These are phyloP conservation scores for Cordia subcordata DNA, from an alignment of 257 asterid genomes.

Conservation along the genomic window DNA sequence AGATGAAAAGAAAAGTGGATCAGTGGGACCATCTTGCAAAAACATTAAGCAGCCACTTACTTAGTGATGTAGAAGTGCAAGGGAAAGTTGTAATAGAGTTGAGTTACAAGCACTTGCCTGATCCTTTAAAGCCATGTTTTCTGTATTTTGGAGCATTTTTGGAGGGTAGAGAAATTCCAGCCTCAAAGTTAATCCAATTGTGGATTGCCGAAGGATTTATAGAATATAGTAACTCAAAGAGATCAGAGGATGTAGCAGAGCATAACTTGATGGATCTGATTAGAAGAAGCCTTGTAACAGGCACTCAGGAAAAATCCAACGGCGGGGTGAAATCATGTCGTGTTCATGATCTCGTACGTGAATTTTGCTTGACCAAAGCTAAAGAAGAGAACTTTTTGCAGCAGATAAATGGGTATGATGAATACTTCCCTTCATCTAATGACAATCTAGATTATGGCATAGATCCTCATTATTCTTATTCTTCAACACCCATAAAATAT, in stretches of 20 bases:
- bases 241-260: conserved; percentile 5
- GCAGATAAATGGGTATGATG: background rate
- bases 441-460: too few relatives aligned
- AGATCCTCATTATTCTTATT: too few relatives aligned
- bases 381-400: background rate
- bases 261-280: conserved; percentile 6
- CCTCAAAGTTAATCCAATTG: background rate
- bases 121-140: conserved; percentile 7
- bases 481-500: too few relatives aligned
- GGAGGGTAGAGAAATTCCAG: background rate
- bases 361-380: conserved; percentile 2
- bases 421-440: too few relatives aligned
- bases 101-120: conserved; percentile 16
- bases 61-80: background rate
- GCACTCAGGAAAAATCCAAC: background rate
- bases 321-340: conserved; percentile 3
- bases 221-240: background rate
- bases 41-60: background rate
- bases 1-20: background rate
- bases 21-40: background rate
- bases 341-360: background rate
- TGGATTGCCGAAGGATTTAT: conserved; percentile 8
- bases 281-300: background rate
- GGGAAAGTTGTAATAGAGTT: background rate
- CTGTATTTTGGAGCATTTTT: background rate